Percentiles rank a stretch among this genome's conserved stretches.
phyloP scores from a whole-genome alignment of 306 rosid genomes.

The Styphnolobium japonicum region DNA sequence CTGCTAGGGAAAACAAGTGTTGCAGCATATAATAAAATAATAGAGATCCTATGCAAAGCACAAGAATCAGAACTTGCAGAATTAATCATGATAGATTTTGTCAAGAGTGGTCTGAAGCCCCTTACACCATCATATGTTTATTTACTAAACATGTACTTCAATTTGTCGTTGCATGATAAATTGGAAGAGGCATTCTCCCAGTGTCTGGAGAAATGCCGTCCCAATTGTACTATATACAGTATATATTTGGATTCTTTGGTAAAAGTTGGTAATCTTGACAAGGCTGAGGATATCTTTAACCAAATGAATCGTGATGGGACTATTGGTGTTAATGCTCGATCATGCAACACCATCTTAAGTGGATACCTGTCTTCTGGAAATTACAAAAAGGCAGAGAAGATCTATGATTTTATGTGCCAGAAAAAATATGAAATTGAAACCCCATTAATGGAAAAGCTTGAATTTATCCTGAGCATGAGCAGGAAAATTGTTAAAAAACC shows the following conservation, averaged over 20 bases:
- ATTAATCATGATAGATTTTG: constrained; percentile 66
- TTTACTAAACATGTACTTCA: constrained; percentile 73
- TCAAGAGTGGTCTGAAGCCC: constrained; percentile 67
- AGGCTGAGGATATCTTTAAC: constrained; percentile 70
- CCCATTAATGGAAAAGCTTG: constrained; percentile 67
- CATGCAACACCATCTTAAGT: constrained; percentile 77
- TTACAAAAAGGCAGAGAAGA: constrained; percentile 66
- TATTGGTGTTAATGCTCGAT: constrained; percentile 69
- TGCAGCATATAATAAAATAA: constrained; percentile 68
- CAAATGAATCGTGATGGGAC: constrained; percentile 51
- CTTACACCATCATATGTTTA: constrained; percentile 61
- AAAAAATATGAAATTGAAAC: constrained; percentile 72
- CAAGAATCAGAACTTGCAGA: constrained; percentile 70
- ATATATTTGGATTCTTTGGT: constrained; percentile 88
- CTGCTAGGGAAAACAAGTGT: constrained; percentile 42
- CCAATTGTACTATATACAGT: constrained; percentile 61
- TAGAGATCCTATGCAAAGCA: constrained; percentile 75
- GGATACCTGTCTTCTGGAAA: constrained; percentile 74
- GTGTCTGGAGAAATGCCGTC: constrained; percentile 76
- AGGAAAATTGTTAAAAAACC: constrained; percentile 55
- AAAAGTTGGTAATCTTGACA: constrained; percentile 63
- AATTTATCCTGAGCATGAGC: constrained; percentile 70
- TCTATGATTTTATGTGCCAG: constrained; percentile 73
- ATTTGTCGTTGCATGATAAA: constrained; percentile 58
- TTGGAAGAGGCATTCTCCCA: constrained; percentile 62